Evolutionary conservation across 2,329 filamentous ascomycete species (phyloP).

Genomic region (Fusarium annulatum): DNA sequence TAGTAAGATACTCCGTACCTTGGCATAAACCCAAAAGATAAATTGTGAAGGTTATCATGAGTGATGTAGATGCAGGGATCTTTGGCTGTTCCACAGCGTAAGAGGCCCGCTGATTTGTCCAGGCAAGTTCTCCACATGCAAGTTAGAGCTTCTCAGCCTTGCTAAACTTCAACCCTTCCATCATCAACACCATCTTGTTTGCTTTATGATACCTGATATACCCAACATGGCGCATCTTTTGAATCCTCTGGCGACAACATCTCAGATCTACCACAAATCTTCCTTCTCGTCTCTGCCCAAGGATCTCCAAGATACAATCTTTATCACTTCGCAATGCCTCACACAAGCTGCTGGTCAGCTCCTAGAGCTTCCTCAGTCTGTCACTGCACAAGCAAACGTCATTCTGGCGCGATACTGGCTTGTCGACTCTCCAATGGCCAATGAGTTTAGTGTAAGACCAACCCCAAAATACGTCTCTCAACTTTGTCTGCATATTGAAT

Average conservation of each 20-base stretch:
- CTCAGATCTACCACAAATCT: slow-evolving; percentile 71
- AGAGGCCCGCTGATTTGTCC: slow-evolving; percentile 13
- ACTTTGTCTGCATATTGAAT: slow-evolving; percentile 5
- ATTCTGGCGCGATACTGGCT: slow-evolving; percentile 86
- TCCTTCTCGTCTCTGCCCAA: slow-evolving; percentile 69
- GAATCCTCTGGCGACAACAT: slow-evolving; percentile 78
- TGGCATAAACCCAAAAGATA: background rate
- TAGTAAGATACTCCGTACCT: background rate
- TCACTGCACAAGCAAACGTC: slow-evolving; percentile 86
- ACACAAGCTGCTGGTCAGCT: slow-evolving; percentile 84
- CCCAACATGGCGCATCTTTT: slow-evolving; percentile 68
- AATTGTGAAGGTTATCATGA: background rate
- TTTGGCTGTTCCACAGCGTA: slow-evolving; percentile 9
- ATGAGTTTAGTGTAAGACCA: slow-evolving; percentile 65
- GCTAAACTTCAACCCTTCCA: slow-evolving; percentile 32
- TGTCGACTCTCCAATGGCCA: slow-evolving; percentile 63
- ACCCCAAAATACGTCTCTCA: background rate
- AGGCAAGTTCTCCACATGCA: slow-evolving; percentile 19
- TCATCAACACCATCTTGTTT: slow-evolving; percentile 3
- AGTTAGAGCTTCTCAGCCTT: slow-evolving; percentile 35
- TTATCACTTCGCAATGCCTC: slow-evolving; percentile 76
- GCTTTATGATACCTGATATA: background rate
- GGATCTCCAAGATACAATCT: slow-evolving; percentile 77
- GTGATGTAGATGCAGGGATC: slow-evolving; percentile 15
- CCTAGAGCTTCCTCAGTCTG: slow-evolving; percentile 84